phyloP scores from a whole-genome alignment of 305 asterid genomes.

The Solanum hybrid region DNA sequence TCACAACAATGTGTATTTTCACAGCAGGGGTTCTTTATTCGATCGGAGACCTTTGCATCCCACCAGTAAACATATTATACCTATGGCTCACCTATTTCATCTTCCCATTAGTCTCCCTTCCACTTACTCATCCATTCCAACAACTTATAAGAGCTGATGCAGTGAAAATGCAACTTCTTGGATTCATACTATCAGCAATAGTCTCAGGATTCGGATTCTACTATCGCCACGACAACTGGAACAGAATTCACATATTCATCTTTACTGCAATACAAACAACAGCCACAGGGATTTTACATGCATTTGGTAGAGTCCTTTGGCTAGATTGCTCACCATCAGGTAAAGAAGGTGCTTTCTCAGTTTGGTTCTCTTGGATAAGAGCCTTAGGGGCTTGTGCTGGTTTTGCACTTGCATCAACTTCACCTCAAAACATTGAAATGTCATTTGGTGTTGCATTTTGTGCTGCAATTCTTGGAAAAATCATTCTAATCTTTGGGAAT shows the following conservation, averaged over 20 bases:
- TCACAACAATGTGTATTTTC: constrained; percentile 60
- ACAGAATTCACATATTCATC: constrained; percentile 29
- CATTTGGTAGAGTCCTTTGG: constrained; percentile 71
- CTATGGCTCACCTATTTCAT: constrained; percentile 63
- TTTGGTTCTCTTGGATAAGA: constrained; percentile 78
- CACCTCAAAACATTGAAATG: constrained; percentile 46
- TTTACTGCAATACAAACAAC: constrained; percentile 68
- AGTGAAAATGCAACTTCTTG: constrained; percentile 85
- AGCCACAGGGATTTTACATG: constrained; percentile 58
- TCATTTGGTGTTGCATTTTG: constrained; percentile 61
- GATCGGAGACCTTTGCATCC: constrained; percentile 47
- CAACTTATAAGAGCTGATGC: constrained; percentile 52
- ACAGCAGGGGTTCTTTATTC: constrained; percentile 59
- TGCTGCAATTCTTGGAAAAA: constrained; percentile 41
- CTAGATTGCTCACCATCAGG: constrained; percentile 84
- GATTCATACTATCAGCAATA: constrained; percentile 45
- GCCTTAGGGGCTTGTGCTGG: constrained; percentile 65
- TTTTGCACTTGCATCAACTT: constrained; percentile 52
- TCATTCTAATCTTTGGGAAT: constrained; percentile 66
- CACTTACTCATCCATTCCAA: constrained; percentile 56
- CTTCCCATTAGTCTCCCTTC: constrained; percentile 69
- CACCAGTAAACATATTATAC: constrained; percentile 33
- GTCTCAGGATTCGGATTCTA: constrained; percentile 80
- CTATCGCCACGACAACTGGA: constrained; percentile 42
- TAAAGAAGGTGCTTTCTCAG: constrained; percentile 81